Percentiles rank a stretch among this genome's conserved stretches.
phyloP scores from a whole-genome alignment of 345 rosid genomes.

The Eucalyptus cloeziana region DNA sequence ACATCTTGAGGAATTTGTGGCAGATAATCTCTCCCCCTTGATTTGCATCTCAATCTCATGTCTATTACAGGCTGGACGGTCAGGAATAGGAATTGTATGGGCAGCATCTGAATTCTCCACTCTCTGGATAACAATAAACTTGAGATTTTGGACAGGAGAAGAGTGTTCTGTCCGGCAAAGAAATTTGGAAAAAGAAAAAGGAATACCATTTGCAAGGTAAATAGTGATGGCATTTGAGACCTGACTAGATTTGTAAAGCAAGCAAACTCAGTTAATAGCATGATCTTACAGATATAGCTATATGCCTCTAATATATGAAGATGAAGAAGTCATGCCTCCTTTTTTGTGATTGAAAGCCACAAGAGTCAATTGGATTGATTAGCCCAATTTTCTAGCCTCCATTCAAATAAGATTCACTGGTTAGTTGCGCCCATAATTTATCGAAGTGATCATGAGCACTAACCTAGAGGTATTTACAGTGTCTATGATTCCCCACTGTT shows the following conservation, averaged over 20 bases:
- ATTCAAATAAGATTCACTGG: not conserved
- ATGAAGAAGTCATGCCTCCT: not conserved
- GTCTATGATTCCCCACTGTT: not conserved
- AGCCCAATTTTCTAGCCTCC: not conserved
- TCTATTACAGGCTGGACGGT: constrained; percentile 79
- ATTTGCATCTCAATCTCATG: constrained; percentile 63
- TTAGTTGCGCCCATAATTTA: not conserved
- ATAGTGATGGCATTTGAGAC: not conserved
- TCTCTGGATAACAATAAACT: constrained; percentile 17
- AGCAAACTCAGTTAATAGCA: not conserved
- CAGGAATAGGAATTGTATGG: constrained; percentile 53
- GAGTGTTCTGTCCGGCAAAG: not conserved
- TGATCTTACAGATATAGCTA: not conserved
- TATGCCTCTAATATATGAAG: not conserved
- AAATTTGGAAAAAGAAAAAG: not conserved
- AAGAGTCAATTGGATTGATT: not conserved
- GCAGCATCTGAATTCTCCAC: constrained; percentile 91
- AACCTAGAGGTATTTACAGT: not conserved
- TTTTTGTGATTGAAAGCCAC: not conserved
- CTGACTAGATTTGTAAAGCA: not conserved
- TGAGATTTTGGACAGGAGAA: not conserved
- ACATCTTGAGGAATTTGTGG: constrained; percentile 42
- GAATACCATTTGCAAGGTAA: not conserved
- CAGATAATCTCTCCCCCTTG: constrained; percentile 62
- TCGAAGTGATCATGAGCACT: not conserved